Base-by-base conservation (phyloP, 768 basidiomycete species). In the Rhodotorula taiwanensis region DNA sequence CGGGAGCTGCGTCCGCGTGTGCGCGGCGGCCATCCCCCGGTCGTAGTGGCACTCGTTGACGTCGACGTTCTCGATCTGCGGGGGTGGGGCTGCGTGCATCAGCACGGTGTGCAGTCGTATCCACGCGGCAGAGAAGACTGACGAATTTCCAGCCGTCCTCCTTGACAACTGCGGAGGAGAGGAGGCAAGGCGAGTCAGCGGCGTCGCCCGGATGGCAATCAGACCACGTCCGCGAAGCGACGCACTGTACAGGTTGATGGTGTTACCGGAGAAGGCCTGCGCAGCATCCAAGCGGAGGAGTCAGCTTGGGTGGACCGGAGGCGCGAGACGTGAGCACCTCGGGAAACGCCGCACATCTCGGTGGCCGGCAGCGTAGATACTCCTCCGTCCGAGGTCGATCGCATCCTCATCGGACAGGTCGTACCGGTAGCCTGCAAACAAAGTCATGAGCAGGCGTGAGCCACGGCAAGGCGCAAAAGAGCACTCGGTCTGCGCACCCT, bases 71-170 rank as follows among this genome's bases (percentile, higher is more conserved):
- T 55, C 64, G 51, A 60, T 66, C 59, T 66, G 59, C n/a, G 42
- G 28, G 1, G 36, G 3, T n/a, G n/a, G n/a, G n/a, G n/a, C n/a
- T n/a, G n/a, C n/a, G n/a, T n/a, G n/a, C n/a, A n/a, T n/a, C n/a
- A n/a, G n/a, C n/a, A n/a, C n/a, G n/a, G n/a, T n/a, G n/a, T n/a
- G n/a, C n/a, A n/a, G n/a, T n/a, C n/a, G n/a, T n/a, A n/a, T 44
- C 43, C 43, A 45, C 6, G 14, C 13, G 7, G 44, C 18, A 45
- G 16, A 28, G 13, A 7, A 42, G 73, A 91, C 92, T 89, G 72
- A 97, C 87, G 79, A 97, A 98, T 68, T 85, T 81, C 95, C 95
- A 99, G 9, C 94, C 94, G 62, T 88, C 82, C 76, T 94, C 85
- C 75, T 90, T 86, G 73, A 34, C 49, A 4, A 11, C 25, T 48